Evolutionary conservation across 1,139 yeast species (phyloP).

Genomic region (Geotrichum fermentans): DNA sequence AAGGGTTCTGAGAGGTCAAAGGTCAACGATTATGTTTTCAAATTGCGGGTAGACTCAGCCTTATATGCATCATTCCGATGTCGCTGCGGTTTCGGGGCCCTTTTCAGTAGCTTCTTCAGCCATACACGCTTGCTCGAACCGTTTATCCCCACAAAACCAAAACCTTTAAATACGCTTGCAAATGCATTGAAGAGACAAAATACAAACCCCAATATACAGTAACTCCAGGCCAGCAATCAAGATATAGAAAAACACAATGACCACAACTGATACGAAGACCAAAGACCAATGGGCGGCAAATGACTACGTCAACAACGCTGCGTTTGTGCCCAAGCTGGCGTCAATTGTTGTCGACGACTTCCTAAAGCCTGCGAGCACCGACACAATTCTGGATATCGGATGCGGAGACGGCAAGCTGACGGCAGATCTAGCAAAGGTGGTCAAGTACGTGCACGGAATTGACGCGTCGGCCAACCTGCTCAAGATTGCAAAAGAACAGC

Average conservation of each 20-base stretch:
- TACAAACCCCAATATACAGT: no score
- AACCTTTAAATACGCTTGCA: background rate
- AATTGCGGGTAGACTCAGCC: no score
- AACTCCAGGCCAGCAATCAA: no score
- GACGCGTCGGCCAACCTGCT: conserved; percentile 25
- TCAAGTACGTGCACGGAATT: conserved; percentile 22
- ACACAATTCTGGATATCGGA: conserved; percentile 26
- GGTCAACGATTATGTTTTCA: no score
- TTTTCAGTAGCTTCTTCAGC: background rate
- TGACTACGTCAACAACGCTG: conserved; percentile 24
- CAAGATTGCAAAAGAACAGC: conserved; percentile 15
- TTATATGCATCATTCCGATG: no score
- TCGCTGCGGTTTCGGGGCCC: no score
- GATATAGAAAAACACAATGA: no score
- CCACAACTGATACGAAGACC: background rate
- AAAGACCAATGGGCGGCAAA: conserved; percentile 26
- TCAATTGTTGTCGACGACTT: conserved; percentile 24
- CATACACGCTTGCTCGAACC: no score
- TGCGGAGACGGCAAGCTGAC: conserved; percentile 30
- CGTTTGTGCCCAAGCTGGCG: conserved; percentile 26
- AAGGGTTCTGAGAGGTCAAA: no score
- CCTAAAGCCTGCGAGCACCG: conserved; percentile 23
- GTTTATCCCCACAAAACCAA: background rate
- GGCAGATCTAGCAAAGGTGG: conserved; percentile 20
- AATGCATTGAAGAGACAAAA: background rate